Base-by-base conservation (phyloP, 345 rosid species). In the Ceriops tagal region DNA sequence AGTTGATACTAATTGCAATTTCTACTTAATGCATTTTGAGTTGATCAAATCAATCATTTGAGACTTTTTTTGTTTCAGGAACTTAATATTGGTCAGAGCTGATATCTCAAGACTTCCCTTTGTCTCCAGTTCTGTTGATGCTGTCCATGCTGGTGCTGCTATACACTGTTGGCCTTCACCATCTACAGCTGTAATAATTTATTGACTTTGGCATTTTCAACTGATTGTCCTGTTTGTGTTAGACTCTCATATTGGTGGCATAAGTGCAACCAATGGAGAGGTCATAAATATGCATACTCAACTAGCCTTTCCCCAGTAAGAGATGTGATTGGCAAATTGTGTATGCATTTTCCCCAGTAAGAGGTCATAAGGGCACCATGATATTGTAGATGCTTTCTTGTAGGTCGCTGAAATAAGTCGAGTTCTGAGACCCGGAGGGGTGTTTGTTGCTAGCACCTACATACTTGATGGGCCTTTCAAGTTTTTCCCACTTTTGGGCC, bases 141-240 rank as follows among this genome's bases (percentile, higher is more conserved):
- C 96, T n/a, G 84, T 93, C 68, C 98, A 91, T 72, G 97, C 97
- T 57, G 98, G 92, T 73, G 93, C 97, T 72, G 98, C 97, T 72
- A 76, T 93, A 56, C 97, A 93, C 78, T 90, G 96, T 71, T 93
- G 98, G 98, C 89, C 97, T 75, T 93, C 97, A 27, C 96, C 97
- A 66, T 81, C 91, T 35, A 67, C 82, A 51, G 98, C 91, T 9
- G 97, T 91, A 82, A 83, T 87, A 19, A 46, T 58, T 68, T 68
- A 28, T 53, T 60, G 21, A 49, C 8, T 55, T 43, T 0, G 39
- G 51, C 53, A 15, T 60, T 58, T 57, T 60, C 22, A 43, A 5
- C 58, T 31, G 27, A 24, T 59, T 55, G 24, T 58, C 51, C 30
- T 28, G 35, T 37, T 57, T 59, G 37, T 47, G 26, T 66, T 22